These are phyloP conservation scores for Gracilaria gracilis DNA, from an alignment of 23 red algal species.

Conservation along the genomic window DNA sequence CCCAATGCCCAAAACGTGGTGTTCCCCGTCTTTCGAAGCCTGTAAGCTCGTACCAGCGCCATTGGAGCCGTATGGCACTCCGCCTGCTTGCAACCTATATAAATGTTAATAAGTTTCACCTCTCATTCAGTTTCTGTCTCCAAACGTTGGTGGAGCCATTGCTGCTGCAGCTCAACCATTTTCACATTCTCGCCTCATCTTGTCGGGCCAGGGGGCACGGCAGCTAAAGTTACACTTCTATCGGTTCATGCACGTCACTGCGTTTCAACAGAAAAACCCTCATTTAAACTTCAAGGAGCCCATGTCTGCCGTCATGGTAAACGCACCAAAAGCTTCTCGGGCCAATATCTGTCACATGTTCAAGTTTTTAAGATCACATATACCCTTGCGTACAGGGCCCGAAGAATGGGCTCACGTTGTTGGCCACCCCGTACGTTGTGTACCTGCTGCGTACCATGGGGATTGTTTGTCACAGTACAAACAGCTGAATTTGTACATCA, in stretches of 20 bases:
- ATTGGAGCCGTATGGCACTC: too few relatives aligned
- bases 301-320: background rate
- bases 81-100: too few relatives aligned
- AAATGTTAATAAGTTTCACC: too few relatives aligned
- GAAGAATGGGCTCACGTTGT: background rate
- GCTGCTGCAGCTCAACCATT: too few relatives aligned
- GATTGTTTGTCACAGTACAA: background rate
- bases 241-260: background rate
- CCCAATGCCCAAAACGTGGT: background rate
- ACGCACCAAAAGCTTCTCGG: background rate
- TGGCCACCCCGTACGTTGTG: background rate
- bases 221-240: background rate
- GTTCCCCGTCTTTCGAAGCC: background rate
- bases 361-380: too few relatives aligned
- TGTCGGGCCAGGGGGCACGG: too few relatives aligned
- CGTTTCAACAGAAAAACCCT: background rate
- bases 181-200: too few relatives aligned
- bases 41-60: background rate
- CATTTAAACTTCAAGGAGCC: background rate
- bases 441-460: background rate
- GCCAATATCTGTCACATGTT: too few relatives aligned
- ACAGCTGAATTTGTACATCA: background rate
- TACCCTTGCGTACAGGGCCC: background rate
- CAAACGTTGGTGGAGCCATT: too few relatives aligned
- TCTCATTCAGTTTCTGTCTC: too few relatives aligned